A percentile compares a stretch with the other conserved stretches of the same genome.
Evolutionary conservation across 306 rosid genomes (phyloP).

Genomic region (Fagus crenata): DNA sequence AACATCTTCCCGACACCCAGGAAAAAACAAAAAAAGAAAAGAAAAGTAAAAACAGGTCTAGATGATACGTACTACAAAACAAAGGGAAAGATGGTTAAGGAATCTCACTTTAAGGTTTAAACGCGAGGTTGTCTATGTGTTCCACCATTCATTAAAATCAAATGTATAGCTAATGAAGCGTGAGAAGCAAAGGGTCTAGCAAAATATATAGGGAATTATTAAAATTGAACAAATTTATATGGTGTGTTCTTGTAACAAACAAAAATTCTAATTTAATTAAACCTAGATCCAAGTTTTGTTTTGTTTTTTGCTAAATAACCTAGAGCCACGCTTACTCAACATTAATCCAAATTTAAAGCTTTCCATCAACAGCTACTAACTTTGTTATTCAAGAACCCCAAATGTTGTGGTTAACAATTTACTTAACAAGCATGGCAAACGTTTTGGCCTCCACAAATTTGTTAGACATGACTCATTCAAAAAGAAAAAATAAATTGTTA

Average conservation of each 20-base stretch:
- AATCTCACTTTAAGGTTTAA: not conserved
- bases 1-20: not conserved
- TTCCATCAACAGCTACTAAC: too few species aligned
- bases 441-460: too few species aligned
- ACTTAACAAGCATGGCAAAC: too few species aligned
- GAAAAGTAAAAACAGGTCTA: not conserved
- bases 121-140: not conserved
- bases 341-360: too few species aligned
- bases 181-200: not conserved
- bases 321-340: too few species aligned
- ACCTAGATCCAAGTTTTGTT: too few species aligned
- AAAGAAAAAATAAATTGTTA: too few species aligned
- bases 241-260: not conserved
- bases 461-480: too few species aligned
- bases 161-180: not conserved
- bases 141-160: not conserved
- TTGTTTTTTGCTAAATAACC: too few species aligned
- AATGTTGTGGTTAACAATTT: too few species aligned
- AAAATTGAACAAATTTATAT: not conserved
- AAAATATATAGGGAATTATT: not conserved
- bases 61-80: not conserved
- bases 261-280: not conserved
- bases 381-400: too few species aligned
- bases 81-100: not conserved
- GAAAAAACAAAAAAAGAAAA: not conserved